Conservation (phyloP, 371 early-diverging fungal genomes). For the Haplosporangium sp. region DNA sequence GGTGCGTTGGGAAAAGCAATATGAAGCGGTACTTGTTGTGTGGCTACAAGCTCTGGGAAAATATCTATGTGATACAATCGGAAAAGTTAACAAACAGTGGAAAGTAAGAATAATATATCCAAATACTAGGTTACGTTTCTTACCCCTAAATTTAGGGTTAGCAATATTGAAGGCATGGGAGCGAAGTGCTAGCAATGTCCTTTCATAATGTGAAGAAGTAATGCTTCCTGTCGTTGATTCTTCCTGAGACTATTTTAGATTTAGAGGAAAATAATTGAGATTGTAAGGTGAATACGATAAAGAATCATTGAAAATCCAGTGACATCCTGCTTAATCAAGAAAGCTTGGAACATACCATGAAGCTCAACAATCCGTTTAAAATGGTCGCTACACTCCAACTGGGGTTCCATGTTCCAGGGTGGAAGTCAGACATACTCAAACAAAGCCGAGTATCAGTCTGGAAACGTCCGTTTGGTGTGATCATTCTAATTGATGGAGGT, state of each 20-base stretch:
- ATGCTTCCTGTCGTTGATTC: slow-evolving; percentile 94
- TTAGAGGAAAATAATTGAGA: background rate
- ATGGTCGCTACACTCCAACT: slow-evolving; percentile 97
- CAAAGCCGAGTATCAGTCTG: slow-evolving; percentile 92
- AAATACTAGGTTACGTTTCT: background rate
- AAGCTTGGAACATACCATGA: slow-evolving; percentile 80
- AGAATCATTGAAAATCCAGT: background rate
- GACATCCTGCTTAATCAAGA: too few relatives aligned
- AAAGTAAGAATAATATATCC: background rate
- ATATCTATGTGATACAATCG: slow-evolving; percentile 61
- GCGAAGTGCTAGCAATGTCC: slow-evolving; percentile 78
- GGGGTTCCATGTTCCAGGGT: slow-evolving; percentile 94
- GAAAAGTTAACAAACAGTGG: background rate
- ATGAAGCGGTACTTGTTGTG: slow-evolving; percentile 62
- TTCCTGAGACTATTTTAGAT: slow-evolving; percentile 59
- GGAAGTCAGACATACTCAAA: slow-evolving; percentile 95
- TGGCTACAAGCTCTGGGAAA: slow-evolving; percentile 82
- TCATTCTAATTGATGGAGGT: slow-evolving; percentile 96
- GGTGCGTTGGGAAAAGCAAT: slow-evolving; percentile 57
- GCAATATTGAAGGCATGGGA: slow-evolving; percentile 85
- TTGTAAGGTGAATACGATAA: background rate
- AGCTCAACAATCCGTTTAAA: slow-evolving; percentile 92
- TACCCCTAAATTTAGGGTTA: slow-evolving; percentile 83
- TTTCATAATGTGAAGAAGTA: slow-evolving; percentile 80
- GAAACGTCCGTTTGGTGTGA: slow-evolving; percentile 95